Evolutionary conservation across 129 eudicot genomes (phyloP).

Genomic region (Lactuca saligna): DNA sequence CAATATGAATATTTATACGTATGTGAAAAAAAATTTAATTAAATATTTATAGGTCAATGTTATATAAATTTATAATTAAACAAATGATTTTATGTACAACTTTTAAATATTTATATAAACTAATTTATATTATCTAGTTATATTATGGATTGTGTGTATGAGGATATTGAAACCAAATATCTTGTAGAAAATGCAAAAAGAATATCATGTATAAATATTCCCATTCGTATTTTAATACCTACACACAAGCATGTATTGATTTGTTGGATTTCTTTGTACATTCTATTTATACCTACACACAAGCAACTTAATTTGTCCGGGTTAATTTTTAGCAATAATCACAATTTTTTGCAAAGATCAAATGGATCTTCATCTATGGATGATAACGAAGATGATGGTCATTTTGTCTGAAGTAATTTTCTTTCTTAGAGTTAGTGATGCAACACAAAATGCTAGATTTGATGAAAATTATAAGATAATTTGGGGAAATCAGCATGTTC

Average conservation of each 20-base stretch:
- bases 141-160: conserved; percentile 16
- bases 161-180: conserved; percentile 8
- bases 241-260: conserved; percentile 1
- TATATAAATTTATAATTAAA: no score
- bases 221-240: conserved; percentile 10
- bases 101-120: no score
- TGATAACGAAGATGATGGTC: background rate
- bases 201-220: conserved; percentile 20
- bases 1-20: no score
- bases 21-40: no score
- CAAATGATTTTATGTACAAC: no score
- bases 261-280: background rate
- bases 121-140: no score
- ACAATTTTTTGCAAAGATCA: background rate
- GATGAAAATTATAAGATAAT: conserved; percentile 53
- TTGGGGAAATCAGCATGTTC: conserved; percentile 60
- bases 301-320: no score
- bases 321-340: no score
- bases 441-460: conserved; percentile 27
- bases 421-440: background rate
- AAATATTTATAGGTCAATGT: no score
- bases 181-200: background rate
- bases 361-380: conserved; percentile 24
- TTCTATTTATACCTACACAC: no score
- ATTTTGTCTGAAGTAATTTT: conserved; percentile 13